These are phyloP conservation scores for Epichloe baconii DNA, from an alignment of 2,329 filamentous ascomycete genomes.

Conservation along the genomic window DNA sequence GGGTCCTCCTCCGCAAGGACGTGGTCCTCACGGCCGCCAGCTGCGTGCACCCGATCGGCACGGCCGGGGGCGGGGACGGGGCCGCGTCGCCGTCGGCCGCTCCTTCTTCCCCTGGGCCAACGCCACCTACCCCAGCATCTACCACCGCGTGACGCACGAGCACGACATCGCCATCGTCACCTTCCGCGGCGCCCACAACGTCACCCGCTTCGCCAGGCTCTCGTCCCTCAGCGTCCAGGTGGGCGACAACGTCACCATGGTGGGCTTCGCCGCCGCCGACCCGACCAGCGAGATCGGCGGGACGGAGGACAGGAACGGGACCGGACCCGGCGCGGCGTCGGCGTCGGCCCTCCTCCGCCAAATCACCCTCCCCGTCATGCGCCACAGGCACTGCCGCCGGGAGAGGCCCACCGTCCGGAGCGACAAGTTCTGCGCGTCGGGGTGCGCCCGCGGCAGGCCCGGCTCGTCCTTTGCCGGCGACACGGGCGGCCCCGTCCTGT, in stretches of 20 bases:
- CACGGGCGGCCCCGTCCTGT: not conserved
- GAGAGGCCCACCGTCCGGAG: not conserved
- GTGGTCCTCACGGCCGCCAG: constrained; percentile 2
- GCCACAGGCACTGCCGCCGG: not conserved
- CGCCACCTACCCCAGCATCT: not conserved
- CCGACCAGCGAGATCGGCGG: too few species aligned
- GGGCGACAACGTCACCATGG: not conserved
- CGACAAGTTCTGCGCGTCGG: not conserved
- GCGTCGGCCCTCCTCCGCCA: not conserved
- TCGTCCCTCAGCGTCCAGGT: not conserved
- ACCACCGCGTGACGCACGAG: not conserved
- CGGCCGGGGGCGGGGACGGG: too few species aligned
- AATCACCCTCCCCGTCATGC: not conserved
- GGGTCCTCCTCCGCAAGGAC: not conserved
- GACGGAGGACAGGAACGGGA: not conserved
- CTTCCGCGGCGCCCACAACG: not conserved
- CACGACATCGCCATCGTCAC: constrained; percentile 1
- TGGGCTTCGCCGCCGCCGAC: not conserved
- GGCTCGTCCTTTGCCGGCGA: not conserved
- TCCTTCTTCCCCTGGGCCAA: not conserved
- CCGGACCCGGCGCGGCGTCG: not conserved
- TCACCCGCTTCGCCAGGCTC: not conserved
- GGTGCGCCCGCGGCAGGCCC: not conserved
- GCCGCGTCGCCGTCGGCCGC: not conserved
- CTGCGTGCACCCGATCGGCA: not conserved